phyloP scores from a whole-genome alignment of 2,329 filamentous ascomycete species.

The Pseudogymnoascus sp. region DNA sequence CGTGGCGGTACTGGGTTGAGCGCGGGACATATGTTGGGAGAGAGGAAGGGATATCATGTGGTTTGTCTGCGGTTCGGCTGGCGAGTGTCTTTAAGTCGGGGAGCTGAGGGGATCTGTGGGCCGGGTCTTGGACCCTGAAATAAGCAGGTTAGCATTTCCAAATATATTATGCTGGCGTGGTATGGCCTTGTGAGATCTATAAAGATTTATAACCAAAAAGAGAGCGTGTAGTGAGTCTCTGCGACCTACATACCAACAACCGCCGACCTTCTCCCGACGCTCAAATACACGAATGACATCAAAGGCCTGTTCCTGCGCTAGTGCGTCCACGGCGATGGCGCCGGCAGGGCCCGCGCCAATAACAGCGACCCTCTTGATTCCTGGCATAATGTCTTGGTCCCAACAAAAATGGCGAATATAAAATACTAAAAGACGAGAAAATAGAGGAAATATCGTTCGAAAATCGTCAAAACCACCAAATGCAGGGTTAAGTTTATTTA shows the following conservation, averaged over 20 bases:
- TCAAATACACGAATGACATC: slow-evolving; percentile 56
- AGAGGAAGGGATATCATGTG: slow-evolving; percentile 38
- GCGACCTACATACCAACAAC: slow-evolving; percentile 44
- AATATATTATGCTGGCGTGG: neutral
- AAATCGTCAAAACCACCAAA: neutral
- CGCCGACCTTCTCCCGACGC: slow-evolving; percentile 50
- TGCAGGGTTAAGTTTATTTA: neutral
- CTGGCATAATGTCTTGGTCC: slow-evolving; percentile 10
- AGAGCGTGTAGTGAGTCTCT: neutral
- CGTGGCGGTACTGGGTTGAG: slow-evolving; percentile 40
- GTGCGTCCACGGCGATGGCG: slow-evolving; percentile 52
- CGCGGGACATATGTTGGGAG: slow-evolving; percentile 42
- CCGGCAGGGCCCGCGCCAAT: slow-evolving; percentile 56
- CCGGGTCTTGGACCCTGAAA: slow-evolving; percentile 35
- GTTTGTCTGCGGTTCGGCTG: slow-evolving; percentile 42
- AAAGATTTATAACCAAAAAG: neutral
- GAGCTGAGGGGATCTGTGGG: slow-evolving; percentile 33
- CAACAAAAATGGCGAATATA: neutral
- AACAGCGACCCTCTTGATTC: slow-evolving; percentile 43
- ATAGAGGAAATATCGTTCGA: neutral
- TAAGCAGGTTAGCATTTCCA: neutral
- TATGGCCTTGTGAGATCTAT: neutral
- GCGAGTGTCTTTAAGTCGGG: slow-evolving; percentile 42
- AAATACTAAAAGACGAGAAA: neutral
- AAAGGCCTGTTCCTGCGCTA: slow-evolving; percentile 51